Evolutionary conservation across 495 filamentous ascomycete species (phyloP), one percentile per base, ranked within the genome.

Genomic region (Aspergillus heteromorphus): DNA sequence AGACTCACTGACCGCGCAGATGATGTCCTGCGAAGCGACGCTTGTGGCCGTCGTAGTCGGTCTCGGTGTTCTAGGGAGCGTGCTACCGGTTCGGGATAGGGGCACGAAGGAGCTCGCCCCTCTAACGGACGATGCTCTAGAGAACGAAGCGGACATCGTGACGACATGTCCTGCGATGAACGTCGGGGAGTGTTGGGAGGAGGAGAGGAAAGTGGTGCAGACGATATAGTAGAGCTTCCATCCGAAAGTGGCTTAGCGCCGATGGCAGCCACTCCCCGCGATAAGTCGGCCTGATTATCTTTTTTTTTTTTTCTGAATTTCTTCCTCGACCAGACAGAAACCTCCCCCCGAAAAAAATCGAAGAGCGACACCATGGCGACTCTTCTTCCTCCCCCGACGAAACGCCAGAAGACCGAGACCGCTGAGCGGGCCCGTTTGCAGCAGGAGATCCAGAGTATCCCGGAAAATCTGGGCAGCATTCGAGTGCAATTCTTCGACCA

Each of bases 1-100:
- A 47, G 87, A 90, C 70, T 99, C 93, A 56, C 87, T 88, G 51
- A 97, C 73, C n/a, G 93, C 91, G 63, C 92, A 97, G 40, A 97
- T 73, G 58, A 97, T 83, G 48, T 87, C 81, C 61, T 95, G 87
- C 16, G 87, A 86, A 20, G 75, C 76, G 52, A 85, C 72, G 52
- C 86, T 87, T 56, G 87, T 86, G 51, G 89, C 87, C n/a, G 83
- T 74, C 10, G 72, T 74, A 17, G 72, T 69, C n/a, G 77, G 83
- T 45, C 77, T 70, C 11, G 55, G 34, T 34, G 76, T 80, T 40
- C 73, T 73, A 42, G 72, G 69, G 29, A 69, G 69, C 40, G 61
- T 64, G 59, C 72, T 79, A 13, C 72, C 75, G 31, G 50, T 48
- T n/a, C 66, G 65, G 9, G 66, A 66, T 1, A 60, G 54, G 31